Percentiles rank a stretch among this genome's conserved stretches.
Evolutionary conservation across 768 basidiomycete genomes (phyloP).

Genomic region (Hericium erinaceus): DNA sequence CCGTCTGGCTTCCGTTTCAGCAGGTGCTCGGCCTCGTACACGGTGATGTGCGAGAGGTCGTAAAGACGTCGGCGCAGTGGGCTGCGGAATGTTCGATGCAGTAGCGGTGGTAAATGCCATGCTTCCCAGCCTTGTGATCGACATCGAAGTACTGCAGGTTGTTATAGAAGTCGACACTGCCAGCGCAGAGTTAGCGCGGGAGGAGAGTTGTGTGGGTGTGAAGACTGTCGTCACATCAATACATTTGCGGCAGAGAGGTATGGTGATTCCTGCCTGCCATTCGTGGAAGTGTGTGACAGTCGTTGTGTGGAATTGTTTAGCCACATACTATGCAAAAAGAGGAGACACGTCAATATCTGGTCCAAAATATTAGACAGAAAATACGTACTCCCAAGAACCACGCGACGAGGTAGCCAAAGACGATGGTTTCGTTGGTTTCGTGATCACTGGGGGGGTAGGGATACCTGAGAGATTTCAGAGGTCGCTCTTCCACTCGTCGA

Average conservation of each 20-base stretch:
- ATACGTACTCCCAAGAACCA: constrained; percentile 94
- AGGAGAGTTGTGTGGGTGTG: constrained; percentile 98
- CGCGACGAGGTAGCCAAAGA: constrained; percentile 95
- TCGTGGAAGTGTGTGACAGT: constrained; percentile 99
- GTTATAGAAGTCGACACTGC: constrained; percentile 98
- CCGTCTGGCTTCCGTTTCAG: constrained; percentile 97
- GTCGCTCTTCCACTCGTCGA: constrained; percentile 99
- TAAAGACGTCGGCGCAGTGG: constrained; percentile 97
- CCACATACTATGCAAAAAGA: constrained; percentile 49
- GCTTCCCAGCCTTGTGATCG: constrained; percentile 97
- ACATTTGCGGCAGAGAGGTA: constrained; percentile 89
- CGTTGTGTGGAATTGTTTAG: constrained; percentile 75
- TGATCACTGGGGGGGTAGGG: constrained; percentile 93
- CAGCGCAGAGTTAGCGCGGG: constrained; percentile 96
- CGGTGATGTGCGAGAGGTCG: constrained; percentile 97
- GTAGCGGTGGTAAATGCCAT: constrained; percentile 97
- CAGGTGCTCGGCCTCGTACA: constrained; percentile 92
- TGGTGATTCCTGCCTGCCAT: constrained; percentile 97
- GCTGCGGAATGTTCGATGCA: constrained; percentile 94
- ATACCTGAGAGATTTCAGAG: constrained; percentile 98
- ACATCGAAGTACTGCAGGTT: constrained; percentile 99
- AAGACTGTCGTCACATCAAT: constrained; percentile 98
- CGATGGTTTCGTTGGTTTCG: constrained; percentile 96
- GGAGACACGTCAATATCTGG: constrained; percentile 4
- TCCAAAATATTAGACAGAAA: not conserved